Percentiles rank a stretch among this genome's conserved stretches.
These are phyloP conservation scores for Colletotrichum sp. DNA, from an alignment of 2,329 filamentous ascomycete genomes.

Conservation along the genomic window DNA sequence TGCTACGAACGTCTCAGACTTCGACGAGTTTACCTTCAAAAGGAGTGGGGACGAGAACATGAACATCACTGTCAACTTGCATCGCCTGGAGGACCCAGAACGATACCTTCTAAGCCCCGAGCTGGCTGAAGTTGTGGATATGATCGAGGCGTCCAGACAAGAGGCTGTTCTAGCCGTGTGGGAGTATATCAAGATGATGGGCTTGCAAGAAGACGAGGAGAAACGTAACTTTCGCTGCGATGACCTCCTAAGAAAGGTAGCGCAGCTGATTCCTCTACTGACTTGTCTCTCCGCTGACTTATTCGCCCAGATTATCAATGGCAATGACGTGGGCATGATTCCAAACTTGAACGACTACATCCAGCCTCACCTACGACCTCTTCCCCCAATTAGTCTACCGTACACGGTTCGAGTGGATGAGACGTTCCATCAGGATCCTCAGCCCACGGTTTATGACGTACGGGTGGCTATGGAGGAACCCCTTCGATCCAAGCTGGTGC, in stretches of 20 bases:
- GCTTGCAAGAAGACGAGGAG: constrained; percentile 92
- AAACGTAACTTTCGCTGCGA: constrained; percentile 93
- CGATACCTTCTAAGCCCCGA: constrained; percentile 80
- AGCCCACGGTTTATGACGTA: constrained; percentile 88
- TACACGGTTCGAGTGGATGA: constrained; percentile 96
- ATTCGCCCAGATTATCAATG: constrained; percentile 67
- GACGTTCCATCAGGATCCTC: constrained; percentile 75
- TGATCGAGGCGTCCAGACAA: constrained; percentile 83
- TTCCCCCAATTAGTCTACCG: constrained; percentile 81
- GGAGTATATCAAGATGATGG: constrained; percentile 90
- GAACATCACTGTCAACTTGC: constrained; percentile 88
- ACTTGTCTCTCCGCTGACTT: background rate
- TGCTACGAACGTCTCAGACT: constrained; percentile 70
- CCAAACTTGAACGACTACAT: constrained; percentile 85
- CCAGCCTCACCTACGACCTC: constrained; percentile 75
- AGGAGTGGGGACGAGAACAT: constrained; percentile 90
- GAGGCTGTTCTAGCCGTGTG: constrained; percentile 91
- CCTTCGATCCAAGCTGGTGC: constrained; percentile 68
- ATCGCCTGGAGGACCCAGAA: constrained; percentile 84
- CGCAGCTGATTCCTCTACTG: constrained; percentile 30
- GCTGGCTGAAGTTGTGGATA: constrained; percentile 84
- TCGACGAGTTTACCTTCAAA: constrained; percentile 92
- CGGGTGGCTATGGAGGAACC: constrained; percentile 86
- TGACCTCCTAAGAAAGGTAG: constrained; percentile 76
- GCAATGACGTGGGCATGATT: constrained; percentile 81